A percentile compares a stretch with the other conserved stretches of the same genome.
Conservation (phyloP, 257 asterid genomes). For the Perilla frutescens region DNA sequence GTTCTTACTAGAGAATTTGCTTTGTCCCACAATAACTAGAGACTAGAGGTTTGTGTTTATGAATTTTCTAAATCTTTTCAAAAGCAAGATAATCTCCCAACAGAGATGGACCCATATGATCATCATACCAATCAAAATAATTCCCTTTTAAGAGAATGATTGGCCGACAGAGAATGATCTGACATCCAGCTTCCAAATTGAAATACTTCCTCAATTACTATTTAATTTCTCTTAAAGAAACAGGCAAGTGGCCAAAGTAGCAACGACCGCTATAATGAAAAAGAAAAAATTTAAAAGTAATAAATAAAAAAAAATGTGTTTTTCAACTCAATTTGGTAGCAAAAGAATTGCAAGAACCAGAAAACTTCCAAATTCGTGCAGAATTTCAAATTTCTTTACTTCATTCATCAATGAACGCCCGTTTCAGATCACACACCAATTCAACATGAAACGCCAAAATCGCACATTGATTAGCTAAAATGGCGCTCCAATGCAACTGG, state of each 20-base stretch:
- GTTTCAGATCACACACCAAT: slow-evolving; percentile 15
- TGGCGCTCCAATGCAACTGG: neutral
- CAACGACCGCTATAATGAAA: slow-evolving; percentile 14
- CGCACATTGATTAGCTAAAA: neutral
- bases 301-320: neutral
- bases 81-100: slow-evolving; percentile 8
- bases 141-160: neutral
- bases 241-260: slow-evolving; percentile 4
- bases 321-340: slow-evolving; percentile 8
- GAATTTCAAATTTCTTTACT: neutral
- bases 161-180: neutral
- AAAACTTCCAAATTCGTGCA: slow-evolving; percentile 23
- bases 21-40: neutral
- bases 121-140: slow-evolving; percentile 14
- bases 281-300: too few species aligned
- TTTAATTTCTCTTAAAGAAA: slow-evolving; percentile 16
- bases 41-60: neutral
- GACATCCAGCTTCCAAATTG: neutral
- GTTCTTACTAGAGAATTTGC: neutral
- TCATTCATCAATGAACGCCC: neutral
- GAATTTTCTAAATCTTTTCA: slow-evolving; percentile 16
- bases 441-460: slow-evolving; percentile 18
- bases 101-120: slow-evolving; percentile 28
- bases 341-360: slow-evolving; percentile 21
- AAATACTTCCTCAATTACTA: slow-evolving; percentile 1